phyloP scores from a whole-genome alignment of 345 rosid species.

The Conringia planisiliqua region DNA sequence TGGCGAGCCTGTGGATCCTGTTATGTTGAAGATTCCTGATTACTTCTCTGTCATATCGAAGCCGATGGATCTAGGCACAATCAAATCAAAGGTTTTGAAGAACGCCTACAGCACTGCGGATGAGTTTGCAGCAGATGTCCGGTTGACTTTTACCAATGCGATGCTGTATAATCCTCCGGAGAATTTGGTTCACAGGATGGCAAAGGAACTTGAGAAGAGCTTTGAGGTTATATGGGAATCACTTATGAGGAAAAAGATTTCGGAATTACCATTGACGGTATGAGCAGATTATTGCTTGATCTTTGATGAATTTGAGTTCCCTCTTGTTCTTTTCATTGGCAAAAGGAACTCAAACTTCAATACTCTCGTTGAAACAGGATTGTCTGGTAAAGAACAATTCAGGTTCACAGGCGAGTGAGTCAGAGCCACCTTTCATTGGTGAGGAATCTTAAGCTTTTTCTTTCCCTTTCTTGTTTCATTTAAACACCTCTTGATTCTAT shows the following conservation, averaged over 20 bases:
- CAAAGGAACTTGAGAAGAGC: slow-evolving; percentile 38
- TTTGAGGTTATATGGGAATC: slow-evolving; percentile 69
- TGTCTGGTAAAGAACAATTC: slow-evolving; percentile 43
- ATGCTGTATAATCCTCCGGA: slow-evolving; percentile 70
- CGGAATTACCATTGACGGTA: slow-evolving; percentile 49
- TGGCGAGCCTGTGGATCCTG: slow-evolving; percentile 73
- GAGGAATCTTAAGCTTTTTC: slow-evolving; percentile 28
- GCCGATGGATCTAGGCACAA: slow-evolving; percentile 93
- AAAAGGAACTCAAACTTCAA: neutral
- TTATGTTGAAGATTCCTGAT: slow-evolving; percentile 61
- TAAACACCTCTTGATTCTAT: too few species aligned
- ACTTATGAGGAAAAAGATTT: slow-evolving; percentile 47
- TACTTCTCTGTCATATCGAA: slow-evolving; percentile 60
- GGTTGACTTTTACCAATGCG: slow-evolving; percentile 78
- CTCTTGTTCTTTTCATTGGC: neutral
- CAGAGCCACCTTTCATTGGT: slow-evolving; percentile 75
- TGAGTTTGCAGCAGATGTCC: slow-evolving; percentile 80
- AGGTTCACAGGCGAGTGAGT: slow-evolving; percentile 45
- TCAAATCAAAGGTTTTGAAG: slow-evolving; percentile 52
- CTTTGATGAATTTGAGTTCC: neutral
- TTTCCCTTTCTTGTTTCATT: neutral
- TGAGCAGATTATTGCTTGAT: neutral
- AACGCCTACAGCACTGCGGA: slow-evolving; percentile 42
- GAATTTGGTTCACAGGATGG: slow-evolving; percentile 53
- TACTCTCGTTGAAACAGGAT: slow-evolving; percentile 32